Conservation (phyloP, 805 yeast species). For the Wickerhamiella azymoides region DNA sequence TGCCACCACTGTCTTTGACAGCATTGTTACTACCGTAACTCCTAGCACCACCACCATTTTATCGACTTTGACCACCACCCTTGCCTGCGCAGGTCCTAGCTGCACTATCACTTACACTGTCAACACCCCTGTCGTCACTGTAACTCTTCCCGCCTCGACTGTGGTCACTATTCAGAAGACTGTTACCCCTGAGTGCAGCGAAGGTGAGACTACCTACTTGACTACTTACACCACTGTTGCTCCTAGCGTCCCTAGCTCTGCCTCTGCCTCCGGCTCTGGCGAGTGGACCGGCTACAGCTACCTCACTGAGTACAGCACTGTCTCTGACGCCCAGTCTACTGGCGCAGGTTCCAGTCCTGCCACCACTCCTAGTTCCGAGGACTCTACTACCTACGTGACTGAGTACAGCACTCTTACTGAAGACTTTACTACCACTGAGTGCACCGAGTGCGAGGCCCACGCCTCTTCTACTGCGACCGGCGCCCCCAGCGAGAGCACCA, state of each 20-base stretch:
- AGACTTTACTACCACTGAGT: neutral
- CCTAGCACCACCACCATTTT: neutral
- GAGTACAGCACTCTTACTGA: neutral
- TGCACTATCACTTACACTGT: constrained; percentile 5
- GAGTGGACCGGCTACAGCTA: no score
- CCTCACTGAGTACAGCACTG: neutral
- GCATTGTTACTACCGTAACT: constrained; percentile 1
- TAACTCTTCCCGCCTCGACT: neutral
- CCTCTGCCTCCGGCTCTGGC: neutral
- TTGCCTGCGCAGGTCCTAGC: neutral
- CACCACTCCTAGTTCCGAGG: neutral
- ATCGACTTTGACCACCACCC: neutral
- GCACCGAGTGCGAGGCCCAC: neutral
- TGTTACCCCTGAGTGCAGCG: constrained; percentile 1
- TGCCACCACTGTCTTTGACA: constrained; percentile 2
- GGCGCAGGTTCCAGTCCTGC: neutral
- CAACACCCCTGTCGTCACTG: neutral
- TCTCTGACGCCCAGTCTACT: neutral
- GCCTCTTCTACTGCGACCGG: neutral
- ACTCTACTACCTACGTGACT: no score
- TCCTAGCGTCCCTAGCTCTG: neutral
- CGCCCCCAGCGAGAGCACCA: no score
- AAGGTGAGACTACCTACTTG: neutral
- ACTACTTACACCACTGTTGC: neutral
- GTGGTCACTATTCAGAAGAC: neutral